Percentiles rank a stretch among this genome's conserved stretches.
Evolutionary conservation across 768 basidiomycete genomes (phyloP).

Genomic region (Termitomyces sp.): DNA sequence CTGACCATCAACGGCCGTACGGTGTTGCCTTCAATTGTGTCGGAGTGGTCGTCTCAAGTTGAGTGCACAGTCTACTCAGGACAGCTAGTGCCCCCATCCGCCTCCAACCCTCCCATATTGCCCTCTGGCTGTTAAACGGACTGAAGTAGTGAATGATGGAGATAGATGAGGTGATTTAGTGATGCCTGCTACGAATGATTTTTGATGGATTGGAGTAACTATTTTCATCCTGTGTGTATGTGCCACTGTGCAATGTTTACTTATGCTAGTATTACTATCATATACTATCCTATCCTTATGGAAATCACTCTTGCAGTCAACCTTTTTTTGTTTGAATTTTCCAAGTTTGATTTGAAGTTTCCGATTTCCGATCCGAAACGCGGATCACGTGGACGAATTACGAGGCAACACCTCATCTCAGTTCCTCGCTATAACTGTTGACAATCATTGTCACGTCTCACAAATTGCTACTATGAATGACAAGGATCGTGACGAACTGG

Average conservation of each 20-base stretch:
- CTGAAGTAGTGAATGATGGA: no score
- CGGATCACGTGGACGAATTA: slow-evolving; percentile 1
- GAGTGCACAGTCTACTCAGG: slow-evolving; percentile 19
- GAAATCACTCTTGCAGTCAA: no score
- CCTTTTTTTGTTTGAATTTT: no score
- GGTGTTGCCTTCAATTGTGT: slow-evolving; percentile 17
- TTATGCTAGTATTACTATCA: no score
- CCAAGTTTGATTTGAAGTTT: no score
- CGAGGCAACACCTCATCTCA: background rate
- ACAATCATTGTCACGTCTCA: background rate
- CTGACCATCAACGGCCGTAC: slow-evolving; percentile 20
- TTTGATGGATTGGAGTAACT: background rate
- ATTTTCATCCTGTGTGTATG: no score
- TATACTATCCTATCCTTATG: no score
- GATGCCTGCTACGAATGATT: background rate
- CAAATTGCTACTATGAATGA: background rate
- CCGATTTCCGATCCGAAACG: background rate
- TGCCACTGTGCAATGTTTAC: background rate
- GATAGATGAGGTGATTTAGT: background rate
- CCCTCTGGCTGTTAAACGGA: background rate
- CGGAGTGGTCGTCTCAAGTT: slow-evolving; percentile 20
- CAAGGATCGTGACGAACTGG: slow-evolving; percentile 9
- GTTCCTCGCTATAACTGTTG: background rate
- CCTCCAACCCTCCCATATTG: background rate
- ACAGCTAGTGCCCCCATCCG: slow-evolving; percentile 11